A percentile compares a stretch with the other conserved stretches of the same genome.
These are phyloP conservation scores for Pseudonitzschia delicatissima DNA, from an alignment of 108 stramenopile genomes.

Conservation along the genomic window DNA sequence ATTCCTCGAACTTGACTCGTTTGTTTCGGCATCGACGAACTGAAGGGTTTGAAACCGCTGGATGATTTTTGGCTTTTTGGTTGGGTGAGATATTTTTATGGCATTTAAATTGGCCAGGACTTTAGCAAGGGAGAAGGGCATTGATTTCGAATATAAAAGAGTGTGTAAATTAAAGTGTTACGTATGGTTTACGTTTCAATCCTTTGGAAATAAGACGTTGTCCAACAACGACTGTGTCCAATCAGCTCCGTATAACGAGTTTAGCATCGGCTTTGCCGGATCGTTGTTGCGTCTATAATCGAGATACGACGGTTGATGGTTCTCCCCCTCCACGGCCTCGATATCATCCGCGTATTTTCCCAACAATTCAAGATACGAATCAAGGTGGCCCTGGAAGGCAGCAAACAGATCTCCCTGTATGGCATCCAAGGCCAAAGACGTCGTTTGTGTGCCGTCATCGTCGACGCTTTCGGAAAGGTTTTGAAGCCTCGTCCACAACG, in stretches of 20 bases:
- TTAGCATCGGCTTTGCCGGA: constrained; percentile 86
- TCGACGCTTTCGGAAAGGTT: constrained; percentile 15
- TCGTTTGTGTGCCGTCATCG: not conserved
- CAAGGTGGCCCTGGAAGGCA: constrained; percentile 64
- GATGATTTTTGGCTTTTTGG: too few species aligned
- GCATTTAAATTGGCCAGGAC: too few species aligned
- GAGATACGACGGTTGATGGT: constrained; percentile 48
- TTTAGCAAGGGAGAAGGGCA: too few species aligned
- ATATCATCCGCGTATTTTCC: constrained; percentile 18
- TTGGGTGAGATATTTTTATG: too few species aligned
- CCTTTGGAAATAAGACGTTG: constrained; percentile 63
- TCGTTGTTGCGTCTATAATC: constrained; percentile 69
- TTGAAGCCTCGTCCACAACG: constrained; percentile 72
- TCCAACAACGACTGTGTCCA: constrained; percentile 66
- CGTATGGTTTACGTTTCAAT: too few species aligned
- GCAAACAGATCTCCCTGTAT: constrained; percentile 51
- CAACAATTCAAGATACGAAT: constrained; percentile 51
- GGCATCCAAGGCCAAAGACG: constrained; percentile 23
- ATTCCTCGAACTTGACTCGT: constrained; percentile 36
- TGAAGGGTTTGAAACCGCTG: not conserved
- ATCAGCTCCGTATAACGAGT: constrained; percentile 66
- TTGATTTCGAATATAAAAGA: too few species aligned
- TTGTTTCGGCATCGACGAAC: not conserved
- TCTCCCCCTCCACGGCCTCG: constrained; percentile 6
- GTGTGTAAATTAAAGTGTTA: too few species aligned